Evolutionary conservation across 768 basidiomycete genomes (phyloP), one percentile per base, ranked within the genome.

Genomic region (Rhizopogon rudus): DNA sequence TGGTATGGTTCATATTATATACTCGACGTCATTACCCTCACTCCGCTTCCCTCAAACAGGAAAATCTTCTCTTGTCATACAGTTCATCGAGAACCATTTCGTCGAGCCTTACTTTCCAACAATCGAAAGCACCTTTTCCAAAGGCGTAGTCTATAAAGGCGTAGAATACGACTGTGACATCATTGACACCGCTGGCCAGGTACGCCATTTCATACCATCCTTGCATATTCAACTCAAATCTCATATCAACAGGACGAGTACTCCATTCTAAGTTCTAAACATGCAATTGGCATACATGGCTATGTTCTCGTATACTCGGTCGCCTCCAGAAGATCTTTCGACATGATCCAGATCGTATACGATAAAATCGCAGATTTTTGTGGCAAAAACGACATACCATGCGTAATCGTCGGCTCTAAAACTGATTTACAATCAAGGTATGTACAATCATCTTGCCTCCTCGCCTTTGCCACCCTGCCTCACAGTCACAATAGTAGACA

Each of bases 151-250:
- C 55, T 88, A 90, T 76, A 91, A 91, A 54, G 95, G 94, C 49
- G 79, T 87, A 33, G 92, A 95, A 65, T 98, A 94, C 65, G 88
- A 93, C 57, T 95, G 94, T 73, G 93, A 96, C 73, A 95, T 98
- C 75, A 92, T 98, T 63, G 96, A 98, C 71, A 96, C 93, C 60
- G 96, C 96, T 50, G 96, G 96, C 29, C 96, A 98, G 84, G 94
- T 92, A 54, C 60, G 82, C 40, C 6, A 52, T 41, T 41, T 39
- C 42, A 8, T 53, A 37, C 37, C 6, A 57, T 17, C 25, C 9
- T 46, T 43, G 22, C 41, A 55, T 37, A 59, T 57, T 46, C 25
- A 56, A 44, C 50, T 57, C 14, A 31, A 29, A 28, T 55, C 54
- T 46, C 14, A 9, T 28, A 12, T 39, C 49, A 8, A 63, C 67